Conservation (phyloP, 495 filamentous ascomycete genomes). For the Tuber borchii region DNA sequence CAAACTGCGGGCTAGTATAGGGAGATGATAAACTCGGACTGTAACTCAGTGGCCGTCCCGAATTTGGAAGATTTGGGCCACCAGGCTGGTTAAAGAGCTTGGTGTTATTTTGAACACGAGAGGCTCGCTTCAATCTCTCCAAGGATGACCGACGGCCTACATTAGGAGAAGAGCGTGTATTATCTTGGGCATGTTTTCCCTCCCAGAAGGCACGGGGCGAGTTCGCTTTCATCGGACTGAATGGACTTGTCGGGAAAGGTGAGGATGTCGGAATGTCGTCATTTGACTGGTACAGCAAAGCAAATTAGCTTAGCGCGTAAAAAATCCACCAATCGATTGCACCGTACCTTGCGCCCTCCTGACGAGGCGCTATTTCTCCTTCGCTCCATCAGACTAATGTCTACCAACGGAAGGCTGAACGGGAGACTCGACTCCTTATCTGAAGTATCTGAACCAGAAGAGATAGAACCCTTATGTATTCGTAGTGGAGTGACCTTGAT, state of each 20-base stretch:
- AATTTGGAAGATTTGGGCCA: constrained; percentile 62
- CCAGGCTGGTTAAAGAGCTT: constrained; percentile 93
- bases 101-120: constrained; percentile 92
- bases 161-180: constrained; percentile 50
- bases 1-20: constrained; percentile 48
- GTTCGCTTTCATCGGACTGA: constrained; percentile 20
- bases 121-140: constrained; percentile 85
- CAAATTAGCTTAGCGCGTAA: neutral
- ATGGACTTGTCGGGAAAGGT: constrained; percentile 29
- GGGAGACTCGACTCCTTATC: constrained; percentile 44
- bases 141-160: constrained; percentile 76
- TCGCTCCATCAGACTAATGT: constrained; percentile 54
- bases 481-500: constrained; percentile 53
- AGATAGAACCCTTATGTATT: constrained; percentile 52
- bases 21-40: constrained; percentile 21
- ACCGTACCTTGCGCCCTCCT: constrained; percentile 40
- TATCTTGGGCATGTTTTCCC: constrained; percentile 32
- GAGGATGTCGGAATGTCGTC: constrained; percentile 37
- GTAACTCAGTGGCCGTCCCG: constrained; percentile 65
- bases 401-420: constrained; percentile 52
- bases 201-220: constrained; percentile 39
- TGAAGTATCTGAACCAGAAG: constrained; percentile 44
- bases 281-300: constrained; percentile 24
- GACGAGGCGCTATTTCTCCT: constrained; percentile 66
- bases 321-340: neutral